Base-by-base conservation (phyloP, 345 rosid genomes). In the Ceriops tagal region DNA sequence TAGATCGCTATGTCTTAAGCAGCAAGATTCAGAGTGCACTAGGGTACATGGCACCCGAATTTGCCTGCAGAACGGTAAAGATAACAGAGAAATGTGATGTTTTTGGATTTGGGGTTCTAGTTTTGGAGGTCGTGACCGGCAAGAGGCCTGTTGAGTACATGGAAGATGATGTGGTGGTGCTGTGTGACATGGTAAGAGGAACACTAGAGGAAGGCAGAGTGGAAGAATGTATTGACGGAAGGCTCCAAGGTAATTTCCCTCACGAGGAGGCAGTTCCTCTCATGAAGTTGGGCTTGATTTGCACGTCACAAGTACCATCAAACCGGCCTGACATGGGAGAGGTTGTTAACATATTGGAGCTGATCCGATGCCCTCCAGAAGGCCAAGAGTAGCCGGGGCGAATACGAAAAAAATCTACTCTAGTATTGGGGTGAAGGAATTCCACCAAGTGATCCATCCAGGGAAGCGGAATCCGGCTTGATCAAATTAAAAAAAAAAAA, bases 41-140 rank as follows among this genome's bases (percentile, higher is more conserved):
- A 30, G 99, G 99, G 67, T 95, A 95, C 88, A 92, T 92, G 99
- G 99, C 99, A 26, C 99, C 99, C 0, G 99, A 95, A 64, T 92
- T 95, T 79, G 97, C 98, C 8, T 95, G 99, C 71, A 78, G 87
- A 65, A 90, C 99, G 0, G 98, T 92, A 70, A 95, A 95, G 75
- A 90, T 95, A 67, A 95, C 98, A 0, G 97, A 92, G 84, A 95
- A 95, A 73, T 92, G 98, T 19, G 99, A 92, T 49, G 93, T 95
- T 6, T 95, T 92, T 64, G 99, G 99, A 30, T 95, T 92, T 0
- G 99, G 99, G 2, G 87, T 95, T 9, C 76, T 95, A 77, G 83
- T 86, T 58, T 84, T 95, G 35, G 99, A 95, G 82, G 81, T 89
- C 34, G 87, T 93, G 53, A 91, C 97, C 0, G 98, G 96, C 58